phyloP scores from a whole-genome alignment of 768 basidiomycete species.

The Saitozyma sp. region DNA sequence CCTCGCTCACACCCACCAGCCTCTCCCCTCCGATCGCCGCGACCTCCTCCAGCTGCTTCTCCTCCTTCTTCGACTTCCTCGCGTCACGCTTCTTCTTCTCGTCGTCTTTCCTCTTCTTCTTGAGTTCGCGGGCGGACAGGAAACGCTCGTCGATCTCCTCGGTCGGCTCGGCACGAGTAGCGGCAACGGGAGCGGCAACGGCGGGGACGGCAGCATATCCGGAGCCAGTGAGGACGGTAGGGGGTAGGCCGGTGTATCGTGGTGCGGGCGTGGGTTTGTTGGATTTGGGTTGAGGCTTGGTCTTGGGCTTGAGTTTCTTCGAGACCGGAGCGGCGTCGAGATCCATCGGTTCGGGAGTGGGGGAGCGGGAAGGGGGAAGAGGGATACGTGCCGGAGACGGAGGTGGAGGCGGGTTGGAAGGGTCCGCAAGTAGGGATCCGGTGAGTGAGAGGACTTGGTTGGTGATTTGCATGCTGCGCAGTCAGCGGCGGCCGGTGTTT shows the following conservation, averaged over 20 bases:
- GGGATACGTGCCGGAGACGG: slow-evolving; percentile 16
- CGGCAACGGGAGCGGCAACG: background rate
- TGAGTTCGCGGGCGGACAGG: slow-evolving; percentile 26
- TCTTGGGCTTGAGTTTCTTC: background rate
- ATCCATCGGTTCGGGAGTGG: slow-evolving; percentile 22
- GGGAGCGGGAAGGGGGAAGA: slow-evolving; percentile 18
- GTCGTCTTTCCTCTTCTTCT: slow-evolving; percentile 31
- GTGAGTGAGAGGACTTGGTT: slow-evolving; percentile 91
- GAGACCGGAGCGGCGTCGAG: background rate
- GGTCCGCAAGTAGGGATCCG: slow-evolving; percentile 55
- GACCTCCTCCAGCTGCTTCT: slow-evolving; percentile 19
- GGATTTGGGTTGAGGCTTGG: background rate
- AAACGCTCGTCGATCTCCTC: slow-evolving; percentile 31
- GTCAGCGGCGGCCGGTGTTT: slow-evolving; percentile 3
- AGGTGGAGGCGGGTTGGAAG: slow-evolving; percentile 33
- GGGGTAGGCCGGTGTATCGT: slow-evolving; percentile 5
- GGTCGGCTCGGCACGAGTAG: slow-evolving; percentile 3
- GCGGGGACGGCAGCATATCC: background rate
- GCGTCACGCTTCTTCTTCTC: slow-evolving; percentile 31
- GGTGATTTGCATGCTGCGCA: slow-evolving; percentile 72
- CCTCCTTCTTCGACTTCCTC: slow-evolving; percentile 41
- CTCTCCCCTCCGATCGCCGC: slow-evolving; percentile 21
- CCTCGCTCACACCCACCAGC: slow-evolving; percentile 19
- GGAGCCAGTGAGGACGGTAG: background rate
- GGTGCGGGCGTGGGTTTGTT: background rate